A percentile compares a stretch with the other conserved stretches of the same genome.
These are phyloP conservation scores for Phylloporus scabripes DNA, from an alignment of 768 basidiomycete species.

Conservation along the genomic window DNA sequence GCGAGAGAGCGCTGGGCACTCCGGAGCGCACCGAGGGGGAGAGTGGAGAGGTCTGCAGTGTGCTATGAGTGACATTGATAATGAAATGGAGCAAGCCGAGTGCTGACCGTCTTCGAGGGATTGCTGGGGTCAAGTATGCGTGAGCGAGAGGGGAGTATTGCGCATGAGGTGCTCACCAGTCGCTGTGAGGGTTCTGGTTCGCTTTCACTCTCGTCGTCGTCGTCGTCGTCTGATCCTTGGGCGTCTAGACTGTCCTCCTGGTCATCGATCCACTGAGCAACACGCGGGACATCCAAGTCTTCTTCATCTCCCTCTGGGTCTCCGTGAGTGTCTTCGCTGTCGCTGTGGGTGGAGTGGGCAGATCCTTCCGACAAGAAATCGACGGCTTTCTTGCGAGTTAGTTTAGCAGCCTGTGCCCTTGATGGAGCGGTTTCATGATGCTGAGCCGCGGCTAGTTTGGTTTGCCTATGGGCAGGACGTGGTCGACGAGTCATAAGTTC, in stretches of 20 bases:
- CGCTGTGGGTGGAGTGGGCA: background rate
- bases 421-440: conserved; percentile 5
- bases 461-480: background rate
- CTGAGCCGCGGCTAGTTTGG: background rate
- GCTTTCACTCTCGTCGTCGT: background rate
- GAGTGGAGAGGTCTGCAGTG: conserved; percentile 45
- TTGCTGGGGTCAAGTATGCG: conserved; percentile 10
- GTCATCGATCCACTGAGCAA: conserved; percentile 59
- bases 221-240: conserved; percentile 8
- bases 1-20: conserved; percentile 57
- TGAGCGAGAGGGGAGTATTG: background rate
- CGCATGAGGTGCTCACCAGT: conserved; percentile 9
- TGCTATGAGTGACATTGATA: conserved; percentile 4
- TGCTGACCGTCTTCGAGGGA: conserved; percentile 26
- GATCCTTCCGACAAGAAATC: conserved; percentile 12
- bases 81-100: background rate
- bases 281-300: conserved; percentile 44
- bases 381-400: conserved; percentile 14
- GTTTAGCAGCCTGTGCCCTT: conserved; percentile 2
- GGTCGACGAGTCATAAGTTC: conserved; percentile 11
- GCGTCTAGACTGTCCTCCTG: conserved; percentile 18
- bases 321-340: conserved; percentile 8
- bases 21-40: conserved; percentile 62
- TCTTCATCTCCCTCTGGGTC: background rate
- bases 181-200: conserved; percentile 10